Evolutionary conservation across 2,329 filamentous ascomycete genomes (phyloP), one percentile per base, ranked within the genome.

Genomic region (Clarireedia sp.): DNA sequence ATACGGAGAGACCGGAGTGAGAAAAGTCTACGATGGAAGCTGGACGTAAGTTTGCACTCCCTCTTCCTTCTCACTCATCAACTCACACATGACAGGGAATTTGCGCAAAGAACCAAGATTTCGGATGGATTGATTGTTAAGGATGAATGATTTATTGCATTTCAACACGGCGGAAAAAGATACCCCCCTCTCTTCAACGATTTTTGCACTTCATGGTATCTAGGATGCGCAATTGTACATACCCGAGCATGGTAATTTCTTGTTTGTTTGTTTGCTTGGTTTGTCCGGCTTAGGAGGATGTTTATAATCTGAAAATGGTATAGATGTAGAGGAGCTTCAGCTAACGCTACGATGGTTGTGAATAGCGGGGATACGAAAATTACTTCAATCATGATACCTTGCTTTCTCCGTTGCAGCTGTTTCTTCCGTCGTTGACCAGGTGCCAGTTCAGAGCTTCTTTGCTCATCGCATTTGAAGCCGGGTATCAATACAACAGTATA

Each of bases 1-100:
- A 21, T 91, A 83, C 67, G 88, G 87, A 2, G 75, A 81, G 3
- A 72, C 80, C 0, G 79, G 84, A 58, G 80, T 81, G 54, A 81
- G 89, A 62, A 85, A 80, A 67, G 78, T 99, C 21, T 99, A 99
- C 67, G 94, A 99, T 70, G 94, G 94, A 48, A 96, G 91, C 71
- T 99, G 94, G 94, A 97, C 94, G 80, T 95, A 77, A 83, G 88
- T 86, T 38, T 10, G 17, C 23, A n/a, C 8, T 24, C 5, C 29
- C 19, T 45, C 19, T 14, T 23, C 1, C 19, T 9, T 1, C 23
- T 51, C 23, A 9, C 3, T 3, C 19, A 2, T 2, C 17, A 3
- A 52, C 57, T 63, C 53, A 63, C 55, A 41, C 36, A 23, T 51
- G 51, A 36, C 55, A 85, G 81, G 23, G 81, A 84, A 72, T 87